Percentiles rank a stretch among this genome's conserved stretches.
These are phyloP conservation scores for Aspergillus sojae DNA, from an alignment of 2,329 filamentous ascomycete species.

Conservation along the genomic window DNA sequence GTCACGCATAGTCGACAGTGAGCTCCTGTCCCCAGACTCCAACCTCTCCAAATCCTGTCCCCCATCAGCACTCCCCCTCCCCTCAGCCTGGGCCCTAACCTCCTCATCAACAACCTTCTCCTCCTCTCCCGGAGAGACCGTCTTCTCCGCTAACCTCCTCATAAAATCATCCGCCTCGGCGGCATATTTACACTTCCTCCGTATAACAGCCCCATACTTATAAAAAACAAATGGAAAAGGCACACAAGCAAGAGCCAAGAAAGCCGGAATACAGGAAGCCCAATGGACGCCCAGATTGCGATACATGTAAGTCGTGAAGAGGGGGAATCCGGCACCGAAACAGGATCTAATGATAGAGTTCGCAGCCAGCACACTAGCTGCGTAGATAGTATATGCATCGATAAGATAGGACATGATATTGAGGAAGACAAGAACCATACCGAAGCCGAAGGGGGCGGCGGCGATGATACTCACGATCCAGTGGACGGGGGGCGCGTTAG, in stretches of 20 bases:
- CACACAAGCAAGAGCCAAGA: conserved; percentile 39
- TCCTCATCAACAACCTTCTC: neutral
- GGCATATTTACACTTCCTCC: conserved; percentile 41
- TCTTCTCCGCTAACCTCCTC: conserved; percentile 26
- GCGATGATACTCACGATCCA: conserved; percentile 37
- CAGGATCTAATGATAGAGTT: conserved; percentile 46
- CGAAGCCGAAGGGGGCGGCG: conserved; percentile 36
- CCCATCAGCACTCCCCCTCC: neutral
- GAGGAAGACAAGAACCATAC: conserved; percentile 38
- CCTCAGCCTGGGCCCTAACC: neutral
- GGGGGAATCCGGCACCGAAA: conserved; percentile 46
- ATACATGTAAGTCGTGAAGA: conserved; percentile 48
- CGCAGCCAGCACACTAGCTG: conserved; percentile 39
- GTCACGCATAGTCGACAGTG: conserved; percentile 15
- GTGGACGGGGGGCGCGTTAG: conserved; percentile 34
- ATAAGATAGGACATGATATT: conserved; percentile 40
- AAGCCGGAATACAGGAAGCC: conserved; percentile 44
- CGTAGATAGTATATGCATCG: conserved; percentile 40
- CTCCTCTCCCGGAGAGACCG: neutral
- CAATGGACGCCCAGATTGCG: conserved; percentile 44
- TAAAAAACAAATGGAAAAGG: conserved; percentile 45
- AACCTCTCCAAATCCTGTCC: neutral
- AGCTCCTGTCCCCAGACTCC: conserved; percentile 6
- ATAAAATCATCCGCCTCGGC: conserved; percentile 35
- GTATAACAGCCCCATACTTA: conserved; percentile 36